A percentile compares a stretch with the other conserved stretches of the same genome.
Conservation (phyloP, 225 moss, liverwort and hornwort species). For the Neckera pumila region DNA sequence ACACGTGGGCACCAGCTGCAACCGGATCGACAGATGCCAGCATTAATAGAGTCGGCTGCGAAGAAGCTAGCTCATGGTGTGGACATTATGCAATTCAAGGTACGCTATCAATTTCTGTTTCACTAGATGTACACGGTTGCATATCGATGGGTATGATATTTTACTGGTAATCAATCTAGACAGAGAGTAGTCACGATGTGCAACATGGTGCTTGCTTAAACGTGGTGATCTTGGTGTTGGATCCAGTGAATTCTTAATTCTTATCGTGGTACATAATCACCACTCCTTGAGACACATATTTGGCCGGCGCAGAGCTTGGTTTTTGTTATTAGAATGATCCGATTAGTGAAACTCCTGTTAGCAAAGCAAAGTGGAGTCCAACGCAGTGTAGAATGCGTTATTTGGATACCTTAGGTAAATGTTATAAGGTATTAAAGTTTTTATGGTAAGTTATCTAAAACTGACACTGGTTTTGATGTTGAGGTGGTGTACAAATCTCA, state of each 20-base stretch:
- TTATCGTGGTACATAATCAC: not conserved
- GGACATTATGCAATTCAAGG: not conserved
- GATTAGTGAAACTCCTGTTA: not conserved
- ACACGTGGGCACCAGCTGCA: not conserved
- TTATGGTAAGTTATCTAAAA: not conserved
- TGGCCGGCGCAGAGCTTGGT: not conserved
- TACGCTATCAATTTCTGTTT: not conserved
- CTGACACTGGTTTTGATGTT: not conserved
- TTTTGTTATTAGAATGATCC: not conserved
- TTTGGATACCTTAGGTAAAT: too few species aligned
- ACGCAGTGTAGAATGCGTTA: not conserved
- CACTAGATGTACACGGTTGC: not conserved
- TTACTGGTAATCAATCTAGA: not conserved
- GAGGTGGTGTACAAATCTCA: not conserved
- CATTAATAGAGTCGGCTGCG: not conserved
- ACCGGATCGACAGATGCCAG: not conserved
- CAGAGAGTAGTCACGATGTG: not conserved
- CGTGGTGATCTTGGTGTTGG: not conserved
- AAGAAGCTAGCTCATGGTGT: not conserved
- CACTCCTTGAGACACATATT: not conserved
- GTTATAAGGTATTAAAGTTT: not conserved
- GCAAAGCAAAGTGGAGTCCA: not conserved
- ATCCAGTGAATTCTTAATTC: not conserved
- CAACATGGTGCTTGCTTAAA: not conserved
- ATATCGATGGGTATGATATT: not conserved